phyloP scores from a whole-genome alignment of 768 basidiomycete genomes.

The Leccinum olivaceopallidum region DNA sequence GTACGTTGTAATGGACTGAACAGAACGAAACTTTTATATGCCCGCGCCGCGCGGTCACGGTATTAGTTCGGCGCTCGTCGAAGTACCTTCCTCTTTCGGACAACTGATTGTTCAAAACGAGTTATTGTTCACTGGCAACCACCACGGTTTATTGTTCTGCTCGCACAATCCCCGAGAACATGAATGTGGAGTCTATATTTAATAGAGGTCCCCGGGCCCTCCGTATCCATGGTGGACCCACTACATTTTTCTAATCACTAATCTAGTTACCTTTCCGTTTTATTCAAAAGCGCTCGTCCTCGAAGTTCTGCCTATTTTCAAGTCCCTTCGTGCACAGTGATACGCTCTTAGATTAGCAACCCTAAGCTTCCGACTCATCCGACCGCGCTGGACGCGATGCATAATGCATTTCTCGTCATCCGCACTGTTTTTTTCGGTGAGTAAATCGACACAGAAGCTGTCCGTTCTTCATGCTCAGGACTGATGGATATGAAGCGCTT shows the following conservation, averaged over 20 bases:
- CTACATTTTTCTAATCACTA: slow-evolving; percentile 5
- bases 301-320: neutral
- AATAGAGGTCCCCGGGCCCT: slow-evolving; percentile 9
- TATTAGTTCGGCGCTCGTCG: neutral
- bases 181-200: slow-evolving; percentile 12
- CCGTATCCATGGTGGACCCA: slow-evolving; percentile 26
- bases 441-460: slow-evolving; percentile 15
- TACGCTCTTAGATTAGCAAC: slow-evolving; percentile 15
- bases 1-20: neutral
- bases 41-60: too few relatives aligned
- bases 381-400: slow-evolving; percentile 32
- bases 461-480: neutral
- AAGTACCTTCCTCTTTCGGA: slow-evolving; percentile 27
- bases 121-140: slow-evolving; percentile 15
- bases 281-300: neutral
- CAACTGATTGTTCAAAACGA: slow-evolving; percentile 11
- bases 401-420: slow-evolving; percentile 54
- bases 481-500: slow-evolving; percentile 32
- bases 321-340: neutral
- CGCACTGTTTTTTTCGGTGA: slow-evolving; percentile 61
- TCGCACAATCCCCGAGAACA: slow-evolving; percentile 1
- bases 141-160: slow-evolving; percentile 24
- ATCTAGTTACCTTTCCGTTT: slow-evolving; percentile 7
- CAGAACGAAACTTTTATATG: neutral
- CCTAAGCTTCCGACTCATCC: slow-evolving; percentile 10